A percentile compares a stretch with the other conserved stretches of the same genome.
Evolutionary conservation across 148 eudicot genomes (phyloP).

Genomic region (Amaranthus palmeri): DNA sequence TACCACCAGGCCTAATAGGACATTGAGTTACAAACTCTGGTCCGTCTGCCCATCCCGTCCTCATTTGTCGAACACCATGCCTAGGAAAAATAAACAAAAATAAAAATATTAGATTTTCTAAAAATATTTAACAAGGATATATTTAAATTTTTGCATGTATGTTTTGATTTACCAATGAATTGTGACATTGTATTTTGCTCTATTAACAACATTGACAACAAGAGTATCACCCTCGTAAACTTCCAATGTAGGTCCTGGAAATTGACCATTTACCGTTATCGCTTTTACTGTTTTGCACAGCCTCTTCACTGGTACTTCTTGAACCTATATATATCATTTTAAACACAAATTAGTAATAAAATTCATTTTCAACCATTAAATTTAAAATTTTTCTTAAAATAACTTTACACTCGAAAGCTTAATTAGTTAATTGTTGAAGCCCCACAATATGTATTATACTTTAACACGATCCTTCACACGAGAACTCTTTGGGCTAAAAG

Average conservation of each 20-base stretch:
- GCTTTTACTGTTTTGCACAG: conserved; percentile 54
- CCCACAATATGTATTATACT: too few relatives aligned
- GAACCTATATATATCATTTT: conserved; percentile 41
- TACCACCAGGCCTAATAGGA: conserved; percentile 83
- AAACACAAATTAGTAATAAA: background rate
- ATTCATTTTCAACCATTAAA: background rate
- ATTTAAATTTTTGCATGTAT: conserved; percentile 12
- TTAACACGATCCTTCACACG: too few relatives aligned
- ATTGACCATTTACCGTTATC: conserved; percentile 74
- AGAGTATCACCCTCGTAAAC: conserved; percentile 69
- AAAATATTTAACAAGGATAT: too few relatives aligned
- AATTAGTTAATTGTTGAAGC: too few relatives aligned
- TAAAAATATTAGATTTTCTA: too few relatives aligned
- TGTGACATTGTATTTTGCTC: conserved; percentile 73
- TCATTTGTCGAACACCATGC: conserved; percentile 89
- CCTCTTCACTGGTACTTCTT: conserved; percentile 77
- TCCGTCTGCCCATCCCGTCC: conserved; percentile 98
- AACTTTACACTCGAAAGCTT: too few relatives aligned
- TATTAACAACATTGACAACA: conserved; percentile 63
- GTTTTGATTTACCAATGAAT: conserved; percentile 66
- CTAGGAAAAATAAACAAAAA: conserved; percentile 18
- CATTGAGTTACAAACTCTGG: conserved; percentile 96
- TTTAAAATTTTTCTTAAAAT: too few relatives aligned
- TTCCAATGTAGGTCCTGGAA: conserved; percentile 71
- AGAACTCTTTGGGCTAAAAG: too few relatives aligned